Conservation (phyloP, 371 early-diverging fungal species). For the Lichtheimia ornata region DNA sequence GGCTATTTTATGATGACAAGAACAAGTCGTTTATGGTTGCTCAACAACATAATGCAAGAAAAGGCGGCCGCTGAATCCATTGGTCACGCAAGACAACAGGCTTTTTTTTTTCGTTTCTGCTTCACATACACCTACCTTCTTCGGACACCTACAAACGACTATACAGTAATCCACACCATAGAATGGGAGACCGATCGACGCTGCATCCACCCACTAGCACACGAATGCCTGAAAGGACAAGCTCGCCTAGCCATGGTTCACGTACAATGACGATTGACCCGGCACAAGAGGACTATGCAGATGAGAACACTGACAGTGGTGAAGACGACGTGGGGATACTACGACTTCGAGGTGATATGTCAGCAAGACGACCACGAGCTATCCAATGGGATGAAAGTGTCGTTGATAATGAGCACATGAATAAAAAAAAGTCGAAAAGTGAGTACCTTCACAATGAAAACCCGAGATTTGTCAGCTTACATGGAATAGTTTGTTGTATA, state of each 20-base stretch:
- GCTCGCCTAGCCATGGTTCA: constrained; percentile 36
- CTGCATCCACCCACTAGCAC: constrained; percentile 13
- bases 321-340: constrained; percentile 51
- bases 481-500: constrained; percentile 79
- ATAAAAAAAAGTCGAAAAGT: constrained; percentile 86
- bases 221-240: constrained; percentile 27
- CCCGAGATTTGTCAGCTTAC: neutral
- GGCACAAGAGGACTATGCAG: constrained; percentile 16
- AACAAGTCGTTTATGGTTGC: no score
- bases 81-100: no score
- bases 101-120: no score
- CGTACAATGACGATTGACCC: constrained; percentile 37
- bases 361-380: constrained; percentile 40
- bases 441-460: constrained; percentile 8
- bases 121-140: no score
- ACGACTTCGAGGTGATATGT: constrained; percentile 54
- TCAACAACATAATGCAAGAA: no score
- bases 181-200: no score
- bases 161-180: no score
- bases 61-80: no score
- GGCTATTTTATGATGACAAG: no score
- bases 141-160: no score
- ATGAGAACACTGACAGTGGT: constrained; percentile 9
- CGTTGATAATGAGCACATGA: constrained; percentile 86
- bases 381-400: constrained; percentile 85